Conservation (phyloP, 2,329 filamentous ascomycete species). For the Thelonectria discophora region DNA sequence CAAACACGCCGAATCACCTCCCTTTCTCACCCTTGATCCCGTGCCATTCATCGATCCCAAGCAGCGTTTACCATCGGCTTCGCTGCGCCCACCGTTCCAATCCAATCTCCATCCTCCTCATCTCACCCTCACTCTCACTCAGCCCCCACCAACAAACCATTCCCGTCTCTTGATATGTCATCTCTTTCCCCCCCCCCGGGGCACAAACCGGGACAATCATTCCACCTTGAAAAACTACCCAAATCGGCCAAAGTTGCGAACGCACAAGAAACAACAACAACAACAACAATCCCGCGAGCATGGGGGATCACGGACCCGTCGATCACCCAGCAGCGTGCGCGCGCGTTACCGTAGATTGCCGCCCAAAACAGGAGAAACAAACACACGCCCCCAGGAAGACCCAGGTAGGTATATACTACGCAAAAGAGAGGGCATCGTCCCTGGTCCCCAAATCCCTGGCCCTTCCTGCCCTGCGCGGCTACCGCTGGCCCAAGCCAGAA, state of each 20-base stretch:
- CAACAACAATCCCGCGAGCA: not conserved
- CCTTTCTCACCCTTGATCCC: not conserved
- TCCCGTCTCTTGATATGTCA: not conserved
- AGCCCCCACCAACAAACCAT: not conserved
- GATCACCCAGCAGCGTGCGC: not conserved
- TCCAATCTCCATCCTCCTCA: too few relatives aligned
- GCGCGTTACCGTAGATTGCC: slow-evolving; percentile 1
- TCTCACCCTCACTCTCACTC: not conserved
- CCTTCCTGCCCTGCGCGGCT: slow-evolving; percentile 1
- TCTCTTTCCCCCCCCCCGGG: not conserved
- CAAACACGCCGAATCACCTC: not conserved
- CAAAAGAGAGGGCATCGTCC: not conserved
- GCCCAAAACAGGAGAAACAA: not conserved
- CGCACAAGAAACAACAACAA: not conserved
- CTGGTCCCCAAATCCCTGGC: slow-evolving; percentile 2
- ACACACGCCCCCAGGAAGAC: not conserved
- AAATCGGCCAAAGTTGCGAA: not conserved
- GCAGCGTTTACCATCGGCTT: not conserved
- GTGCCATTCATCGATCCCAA: not conserved
- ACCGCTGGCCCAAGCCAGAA: not conserved
- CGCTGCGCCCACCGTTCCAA: not conserved
- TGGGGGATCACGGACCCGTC: not conserved
- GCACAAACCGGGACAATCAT: not conserved
- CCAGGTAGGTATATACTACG: not conserved
- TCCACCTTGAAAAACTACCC: not conserved